phyloP scores from a whole-genome alignment of 306 rosid genomes.

The Notholithocarpus densiflorus region DNA sequence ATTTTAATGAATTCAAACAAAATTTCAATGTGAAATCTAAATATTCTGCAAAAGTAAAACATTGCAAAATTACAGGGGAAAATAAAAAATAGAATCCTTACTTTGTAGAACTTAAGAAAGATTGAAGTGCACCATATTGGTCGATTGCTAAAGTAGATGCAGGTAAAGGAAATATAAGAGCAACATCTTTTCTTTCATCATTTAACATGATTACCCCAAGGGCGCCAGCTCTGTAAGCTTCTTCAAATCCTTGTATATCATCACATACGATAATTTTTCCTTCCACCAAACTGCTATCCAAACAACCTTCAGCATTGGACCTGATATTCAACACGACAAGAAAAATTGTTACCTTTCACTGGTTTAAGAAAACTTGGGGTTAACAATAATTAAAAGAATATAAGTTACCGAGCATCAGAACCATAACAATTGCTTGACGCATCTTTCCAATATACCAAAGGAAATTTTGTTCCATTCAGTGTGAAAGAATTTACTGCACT shows the following conservation, averaged over 20 bases:
- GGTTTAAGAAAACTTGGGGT: neutral
- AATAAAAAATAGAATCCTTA: neutral
- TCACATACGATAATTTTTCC: slow-evolving; percentile 40
- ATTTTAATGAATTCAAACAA: no score
- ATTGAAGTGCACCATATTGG: neutral
- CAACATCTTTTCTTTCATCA: neutral
- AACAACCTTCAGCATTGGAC: neutral
- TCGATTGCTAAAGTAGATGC: neutral
- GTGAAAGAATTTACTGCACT: slow-evolving; percentile 2
- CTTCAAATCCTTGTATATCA: neutral
- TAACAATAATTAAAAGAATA: neutral
- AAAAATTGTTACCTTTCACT: fast-evolving
- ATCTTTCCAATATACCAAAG: slow-evolving; percentile 5
- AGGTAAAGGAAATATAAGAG: slow-evolving; percentile 3
- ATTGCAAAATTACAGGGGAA: no score
- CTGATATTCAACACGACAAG: neutral
- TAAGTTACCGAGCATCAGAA: neutral
- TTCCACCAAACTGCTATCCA: slow-evolving; percentile 13
- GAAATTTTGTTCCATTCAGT: slow-evolving; percentile 5
- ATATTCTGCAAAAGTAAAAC: no score
- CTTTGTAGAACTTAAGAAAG: neutral
- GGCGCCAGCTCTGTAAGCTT: slow-evolving; percentile 20
- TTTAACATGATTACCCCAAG: slow-evolving; percentile 7
- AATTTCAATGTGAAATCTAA: no score
- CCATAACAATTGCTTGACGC: neutral